Evolutionary conservation across 2,329 filamentous ascomycete species (phyloP).

Genomic region (Bipolaris oryzae): DNA sequence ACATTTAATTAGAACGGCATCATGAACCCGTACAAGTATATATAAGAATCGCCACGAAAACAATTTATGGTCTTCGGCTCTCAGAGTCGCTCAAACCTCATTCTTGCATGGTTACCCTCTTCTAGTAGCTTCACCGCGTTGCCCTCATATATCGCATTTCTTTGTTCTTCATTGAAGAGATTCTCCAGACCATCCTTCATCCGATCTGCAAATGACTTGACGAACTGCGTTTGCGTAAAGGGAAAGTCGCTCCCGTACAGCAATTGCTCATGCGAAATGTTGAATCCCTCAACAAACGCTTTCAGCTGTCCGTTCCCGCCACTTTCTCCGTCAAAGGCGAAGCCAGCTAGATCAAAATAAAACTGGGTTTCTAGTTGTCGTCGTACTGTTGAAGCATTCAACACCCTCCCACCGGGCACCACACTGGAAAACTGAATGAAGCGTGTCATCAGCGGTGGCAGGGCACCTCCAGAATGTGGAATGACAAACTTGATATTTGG

Average conservation of each 20-base stretch:
- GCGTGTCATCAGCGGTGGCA: conserved; percentile 54
- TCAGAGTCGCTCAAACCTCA: neutral
- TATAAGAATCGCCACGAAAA: conserved; percentile 50
- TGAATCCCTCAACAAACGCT: conserved; percentile 53
- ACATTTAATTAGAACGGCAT: conserved; percentile 76
- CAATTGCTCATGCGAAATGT: conserved; percentile 47
- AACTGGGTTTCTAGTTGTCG: conserved; percentile 50
- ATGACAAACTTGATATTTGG: conserved; percentile 57
- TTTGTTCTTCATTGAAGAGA: conserved; percentile 46
- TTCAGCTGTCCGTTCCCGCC: conserved; percentile 53
- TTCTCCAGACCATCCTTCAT: conserved; percentile 52
- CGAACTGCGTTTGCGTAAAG: conserved; percentile 52
- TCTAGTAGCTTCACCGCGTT: conserved; percentile 48
- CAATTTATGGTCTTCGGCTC: conserved; percentile 4
- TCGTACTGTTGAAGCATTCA: conserved; percentile 36
- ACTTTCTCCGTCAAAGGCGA: conserved; percentile 52
- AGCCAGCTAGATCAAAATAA: conserved; percentile 61
- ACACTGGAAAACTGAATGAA: conserved; percentile 51
- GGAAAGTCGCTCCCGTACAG: conserved; percentile 63
- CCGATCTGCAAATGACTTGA: conserved; percentile 46
- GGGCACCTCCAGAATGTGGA: conserved; percentile 56
- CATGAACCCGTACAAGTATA: conserved; percentile 99
- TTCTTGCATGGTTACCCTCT: conserved; percentile 5
- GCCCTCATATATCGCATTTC: conserved; percentile 46
- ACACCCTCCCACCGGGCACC: conserved; percentile 43